Evolutionary conservation across 257 asterid species (phyloP).

Genomic region (Penstemon davidsonii): DNA sequence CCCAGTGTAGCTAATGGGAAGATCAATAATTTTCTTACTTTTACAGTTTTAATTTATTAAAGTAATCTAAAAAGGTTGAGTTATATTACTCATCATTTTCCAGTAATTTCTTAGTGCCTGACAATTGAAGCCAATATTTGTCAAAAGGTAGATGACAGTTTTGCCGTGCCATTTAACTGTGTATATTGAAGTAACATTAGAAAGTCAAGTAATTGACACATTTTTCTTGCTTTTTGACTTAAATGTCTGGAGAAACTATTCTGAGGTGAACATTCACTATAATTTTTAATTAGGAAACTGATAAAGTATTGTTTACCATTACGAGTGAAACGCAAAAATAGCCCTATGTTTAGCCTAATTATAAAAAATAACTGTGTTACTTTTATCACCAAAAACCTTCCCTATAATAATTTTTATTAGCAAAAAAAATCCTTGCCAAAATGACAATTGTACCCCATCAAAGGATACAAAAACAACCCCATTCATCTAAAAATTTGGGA

Average conservation of each 20-base stretch:
- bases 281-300: too few species aligned
- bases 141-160: slow-evolving; percentile 14
- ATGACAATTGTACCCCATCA: too few species aligned
- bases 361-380: too few species aligned
- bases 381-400: too few species aligned
- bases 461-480: too few species aligned
- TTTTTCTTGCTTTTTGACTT: slow-evolving; percentile 33
- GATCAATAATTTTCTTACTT: slow-evolving; percentile 18
- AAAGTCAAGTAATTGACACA: slow-evolving; percentile 13
- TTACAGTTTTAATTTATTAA: not conserved
- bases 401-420: too few species aligned
- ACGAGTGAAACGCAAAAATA: too few species aligned
- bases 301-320: too few species aligned
- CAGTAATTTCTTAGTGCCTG: not conserved
- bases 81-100: too few species aligned
- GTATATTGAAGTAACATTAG: slow-evolving; percentile 22
- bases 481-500: too few species aligned
- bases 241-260: slow-evolving; percentile 10
- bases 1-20: slow-evolving; percentile 10
- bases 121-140: slow-evolving; percentile 8
- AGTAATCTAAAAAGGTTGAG: not conserved
- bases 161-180: slow-evolving; percentile 10
- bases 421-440: too few species aligned
- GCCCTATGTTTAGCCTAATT: too few species aligned
- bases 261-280: slow-evolving; percentile 1